Percentiles rank a stretch among this genome's conserved stretches.
Evolutionary conservation across 2,329 filamentous ascomycete genomes (phyloP).

Genomic region (Cladophialophora immunda): DNA sequence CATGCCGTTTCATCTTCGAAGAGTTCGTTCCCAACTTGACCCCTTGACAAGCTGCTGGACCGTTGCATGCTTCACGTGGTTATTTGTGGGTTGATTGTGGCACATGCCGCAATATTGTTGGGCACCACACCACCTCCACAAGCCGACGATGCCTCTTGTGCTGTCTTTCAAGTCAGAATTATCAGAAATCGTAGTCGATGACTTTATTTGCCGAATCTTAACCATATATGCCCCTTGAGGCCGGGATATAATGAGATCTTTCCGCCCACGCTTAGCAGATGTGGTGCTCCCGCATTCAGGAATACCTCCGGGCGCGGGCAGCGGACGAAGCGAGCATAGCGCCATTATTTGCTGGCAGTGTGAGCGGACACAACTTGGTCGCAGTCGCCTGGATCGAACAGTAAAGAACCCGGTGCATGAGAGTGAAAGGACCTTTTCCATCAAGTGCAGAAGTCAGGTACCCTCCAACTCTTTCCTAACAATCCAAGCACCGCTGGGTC

Average conservation of each 20-base stretch:
- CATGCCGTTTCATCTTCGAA: not conserved
- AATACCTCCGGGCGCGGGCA: not conserved
- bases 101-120: not conserved
- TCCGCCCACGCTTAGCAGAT: not conserved
- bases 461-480: constrained; percentile 46
- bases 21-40: not conserved
- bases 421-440: not conserved
- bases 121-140: not conserved
- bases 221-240: not conserved
- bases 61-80: not conserved
- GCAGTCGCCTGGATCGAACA: not conserved
- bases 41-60: not conserved
- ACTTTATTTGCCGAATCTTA: not conserved
- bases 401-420: not conserved
- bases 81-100: not conserved
- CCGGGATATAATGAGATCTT: not conserved
- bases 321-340: not conserved
- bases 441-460: constrained; percentile 9
- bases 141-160: not conserved
- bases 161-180: not conserved
- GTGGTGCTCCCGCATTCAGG: not conserved
- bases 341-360: not conserved
- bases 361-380: not conserved
- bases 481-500: constrained; percentile 64
- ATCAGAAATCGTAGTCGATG: not conserved